Evolutionary conservation across 106 monocot genomes (phyloP).

Genomic region (Platanthera guangdongensis): DNA sequence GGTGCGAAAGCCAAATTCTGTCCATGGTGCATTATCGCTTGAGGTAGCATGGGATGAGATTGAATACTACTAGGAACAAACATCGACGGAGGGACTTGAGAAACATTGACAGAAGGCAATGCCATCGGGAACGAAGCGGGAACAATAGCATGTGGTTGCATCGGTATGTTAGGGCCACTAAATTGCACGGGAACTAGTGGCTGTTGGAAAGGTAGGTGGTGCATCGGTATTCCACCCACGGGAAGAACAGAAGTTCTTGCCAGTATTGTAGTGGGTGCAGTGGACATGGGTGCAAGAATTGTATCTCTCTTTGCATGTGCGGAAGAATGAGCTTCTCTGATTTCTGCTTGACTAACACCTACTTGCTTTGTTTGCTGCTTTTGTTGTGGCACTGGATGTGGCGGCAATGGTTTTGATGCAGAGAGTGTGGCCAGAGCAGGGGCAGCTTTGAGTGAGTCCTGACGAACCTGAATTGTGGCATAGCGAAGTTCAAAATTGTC

Average conservation of each 20-base stretch:
- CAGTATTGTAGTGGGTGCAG: slow-evolving; percentile 6
- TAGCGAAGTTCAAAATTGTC: neutral
- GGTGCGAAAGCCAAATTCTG: slow-evolving; percentile 51
- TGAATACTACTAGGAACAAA: slow-evolving; percentile 40
- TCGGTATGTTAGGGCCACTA: slow-evolving; percentile 28
- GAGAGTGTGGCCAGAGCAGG: slow-evolving; percentile 26
- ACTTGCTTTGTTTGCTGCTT: slow-evolving; percentile 18
- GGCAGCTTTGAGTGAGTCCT: slow-evolving; percentile 22
- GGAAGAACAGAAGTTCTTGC: slow-evolving; percentile 30
- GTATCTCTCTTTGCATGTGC: slow-evolving; percentile 34
- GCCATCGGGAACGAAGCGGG: slow-evolving; percentile 24
- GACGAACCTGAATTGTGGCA: slow-evolving; percentile 20
- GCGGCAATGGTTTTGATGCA: slow-evolving; percentile 11
- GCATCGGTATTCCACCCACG: slow-evolving; percentile 31
- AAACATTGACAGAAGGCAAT: slow-evolving; percentile 32
- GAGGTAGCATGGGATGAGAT: slow-evolving; percentile 47
- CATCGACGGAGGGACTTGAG: slow-evolving; percentile 52
- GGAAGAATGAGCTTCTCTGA: slow-evolving; percentile 17
- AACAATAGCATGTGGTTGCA: neutral
- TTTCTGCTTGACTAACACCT: slow-evolving; percentile 18
- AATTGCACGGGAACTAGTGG: slow-evolving; percentile 49
- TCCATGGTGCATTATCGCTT: slow-evolving; percentile 65
- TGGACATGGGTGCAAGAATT: slow-evolving; percentile 12
- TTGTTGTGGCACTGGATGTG: neutral
- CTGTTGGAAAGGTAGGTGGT: slow-evolving; percentile 40